A percentile compares a stretch with the other conserved stretches of the same genome.
Evolutionary conservation across 2,329 filamentous ascomycete species (phyloP).

Genomic region (Penicillium janthinellum): DNA sequence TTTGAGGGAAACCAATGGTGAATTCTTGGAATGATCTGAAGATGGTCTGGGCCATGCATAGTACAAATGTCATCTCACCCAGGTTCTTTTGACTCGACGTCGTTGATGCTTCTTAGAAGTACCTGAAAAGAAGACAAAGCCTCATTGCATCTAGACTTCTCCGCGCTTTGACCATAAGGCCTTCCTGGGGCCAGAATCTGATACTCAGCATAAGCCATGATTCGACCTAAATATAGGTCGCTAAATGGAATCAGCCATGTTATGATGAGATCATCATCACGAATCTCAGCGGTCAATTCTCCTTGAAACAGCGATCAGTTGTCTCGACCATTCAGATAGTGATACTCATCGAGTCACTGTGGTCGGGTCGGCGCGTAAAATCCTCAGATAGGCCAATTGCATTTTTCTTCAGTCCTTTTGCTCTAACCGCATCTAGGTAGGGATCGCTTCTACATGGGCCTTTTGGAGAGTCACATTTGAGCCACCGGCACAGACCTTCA

Average conservation of each 20-base stretch:
- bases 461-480: background rate
- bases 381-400: background rate
- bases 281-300: background rate
- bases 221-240: background rate
- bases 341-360: too few relatives aligned
- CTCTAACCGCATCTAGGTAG: background rate
- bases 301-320: background rate
- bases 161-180: background rate
- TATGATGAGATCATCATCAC: background rate
- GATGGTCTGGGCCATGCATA: background rate
- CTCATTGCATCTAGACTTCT: background rate
- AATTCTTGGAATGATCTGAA: constrained; percentile 27
- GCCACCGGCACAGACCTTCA: background rate
- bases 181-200: background rate
- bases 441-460: background rate
- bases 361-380: background rate
- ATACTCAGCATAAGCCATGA: background rate
- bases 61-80: background rate
- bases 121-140: background rate
- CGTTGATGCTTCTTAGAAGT: background rate
- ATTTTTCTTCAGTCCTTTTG: background rate
- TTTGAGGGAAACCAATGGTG: constrained; percentile 34
- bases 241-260: background rate
- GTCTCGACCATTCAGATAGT: background rate
- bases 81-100: background rate